These are phyloP conservation scores for Talaromyces sp. DNA, from an alignment of 2,329 filamentous ascomycete species.

Conservation along the genomic window DNA sequence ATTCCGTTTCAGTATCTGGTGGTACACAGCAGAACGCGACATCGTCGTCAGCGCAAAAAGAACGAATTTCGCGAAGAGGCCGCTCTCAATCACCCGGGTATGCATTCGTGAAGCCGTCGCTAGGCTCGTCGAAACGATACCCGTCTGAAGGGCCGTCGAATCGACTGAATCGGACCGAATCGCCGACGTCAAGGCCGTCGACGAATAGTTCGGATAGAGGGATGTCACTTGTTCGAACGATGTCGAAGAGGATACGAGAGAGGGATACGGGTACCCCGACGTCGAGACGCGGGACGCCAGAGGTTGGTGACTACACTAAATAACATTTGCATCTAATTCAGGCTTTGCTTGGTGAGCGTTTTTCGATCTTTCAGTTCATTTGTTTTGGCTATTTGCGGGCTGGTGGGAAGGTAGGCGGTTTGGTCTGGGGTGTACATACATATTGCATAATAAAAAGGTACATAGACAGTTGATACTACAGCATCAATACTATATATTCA, in stretches of 20 bases:
- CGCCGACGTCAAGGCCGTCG: background rate
- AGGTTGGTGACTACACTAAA: background rate
- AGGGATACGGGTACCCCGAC: background rate
- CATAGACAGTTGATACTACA: background rate
- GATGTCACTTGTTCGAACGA: background rate
- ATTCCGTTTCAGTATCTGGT: conserved; percentile 15
- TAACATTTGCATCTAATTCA: background rate
- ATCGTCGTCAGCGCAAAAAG: background rate
- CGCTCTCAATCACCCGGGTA: conserved; percentile 10
- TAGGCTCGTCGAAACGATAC: conserved; percentile 11
- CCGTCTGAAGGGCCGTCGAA: background rate
- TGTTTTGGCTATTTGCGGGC: background rate
- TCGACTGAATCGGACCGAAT: background rate
- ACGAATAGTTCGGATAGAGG: background rate
- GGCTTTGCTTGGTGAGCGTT: background rate
- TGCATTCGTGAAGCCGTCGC: conserved; percentile 2
- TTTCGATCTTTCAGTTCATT: background rate
- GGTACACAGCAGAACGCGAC: conserved; percentile 5
- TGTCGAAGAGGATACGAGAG: background rate
- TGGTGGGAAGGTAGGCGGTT: background rate
- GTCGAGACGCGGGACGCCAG: background rate
- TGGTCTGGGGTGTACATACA: background rate
- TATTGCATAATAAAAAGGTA: background rate
- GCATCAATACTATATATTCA: background rate
- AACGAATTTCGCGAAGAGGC: background rate